A percentile compares a stretch with the other conserved stretches of the same genome.
Conservation (phyloP, 441 rosid genomes). For the Populus tomentosa region DNA sequence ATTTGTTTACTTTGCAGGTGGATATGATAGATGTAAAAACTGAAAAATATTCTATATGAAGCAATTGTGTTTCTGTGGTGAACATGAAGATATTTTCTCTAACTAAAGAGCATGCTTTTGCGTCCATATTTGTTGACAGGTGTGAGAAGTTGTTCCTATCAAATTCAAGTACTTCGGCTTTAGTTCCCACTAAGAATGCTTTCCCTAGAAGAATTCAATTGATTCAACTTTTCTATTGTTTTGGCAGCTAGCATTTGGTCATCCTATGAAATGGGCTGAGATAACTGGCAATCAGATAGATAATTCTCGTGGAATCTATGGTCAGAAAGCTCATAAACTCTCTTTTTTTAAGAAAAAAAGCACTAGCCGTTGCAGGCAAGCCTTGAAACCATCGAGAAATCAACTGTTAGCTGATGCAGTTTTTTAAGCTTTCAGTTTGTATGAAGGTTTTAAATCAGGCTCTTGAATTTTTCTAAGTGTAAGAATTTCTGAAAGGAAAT, state of each 20-base stretch:
- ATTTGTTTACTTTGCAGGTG: background rate
- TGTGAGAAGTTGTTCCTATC: background rate
- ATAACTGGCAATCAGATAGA: background rate
- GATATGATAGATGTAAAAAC: background rate
- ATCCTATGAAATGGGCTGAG: background rate
- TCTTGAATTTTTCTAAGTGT: background rate
- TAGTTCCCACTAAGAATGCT: background rate
- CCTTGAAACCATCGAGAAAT: background rate
- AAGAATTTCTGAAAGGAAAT: background rate
- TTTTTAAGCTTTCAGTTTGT: background rate
- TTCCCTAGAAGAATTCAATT: background rate
- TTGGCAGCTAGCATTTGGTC: background rate
- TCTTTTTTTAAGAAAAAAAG: too few relatives aligned
- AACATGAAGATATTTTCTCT: background rate
- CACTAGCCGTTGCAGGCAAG: background rate
- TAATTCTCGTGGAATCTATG: background rate
- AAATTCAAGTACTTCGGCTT: background rate
- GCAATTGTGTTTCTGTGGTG: background rate
- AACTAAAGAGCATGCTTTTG: background rate
- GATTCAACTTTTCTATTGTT: background rate
- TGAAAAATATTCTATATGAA: background rate
- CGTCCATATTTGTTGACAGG: background rate
- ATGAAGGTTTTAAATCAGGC: background rate
- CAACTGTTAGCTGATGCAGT: background rate
- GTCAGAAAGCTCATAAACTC: background rate